Percentiles rank a stretch among this genome's conserved stretches.
phyloP scores from a whole-genome alignment of 2,329 filamentous ascomycete species.

The Fusarium sp. region DNA sequence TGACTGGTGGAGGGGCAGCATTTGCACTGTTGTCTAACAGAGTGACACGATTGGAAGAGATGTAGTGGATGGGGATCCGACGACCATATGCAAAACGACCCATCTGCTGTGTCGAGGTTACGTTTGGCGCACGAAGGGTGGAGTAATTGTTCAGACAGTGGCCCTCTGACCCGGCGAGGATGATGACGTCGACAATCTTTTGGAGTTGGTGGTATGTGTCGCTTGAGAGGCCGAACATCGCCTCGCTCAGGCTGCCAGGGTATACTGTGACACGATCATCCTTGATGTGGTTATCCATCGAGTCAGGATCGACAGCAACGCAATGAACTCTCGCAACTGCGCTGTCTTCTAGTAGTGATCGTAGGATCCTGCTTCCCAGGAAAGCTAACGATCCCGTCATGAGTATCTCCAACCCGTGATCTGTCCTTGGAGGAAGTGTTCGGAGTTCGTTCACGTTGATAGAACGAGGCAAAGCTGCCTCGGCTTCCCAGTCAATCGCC shows the following conservation, averaged over 20 bases:
- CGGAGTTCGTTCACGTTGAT: background rate
- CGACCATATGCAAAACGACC: background rate
- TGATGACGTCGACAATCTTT: background rate
- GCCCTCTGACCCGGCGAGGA: background rate
- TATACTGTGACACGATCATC: background rate
- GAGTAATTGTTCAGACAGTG: conserved; percentile 11
- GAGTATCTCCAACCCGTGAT: background rate
- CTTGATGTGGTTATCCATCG: background rate
- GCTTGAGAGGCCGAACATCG: background rate
- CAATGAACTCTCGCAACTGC: background rate
- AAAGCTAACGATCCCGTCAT: background rate
- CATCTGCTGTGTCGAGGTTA: background rate
- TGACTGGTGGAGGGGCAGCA: background rate
- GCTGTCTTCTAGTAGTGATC: background rate
- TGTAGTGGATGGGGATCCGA: background rate
- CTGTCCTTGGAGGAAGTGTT: rapidly evolving
- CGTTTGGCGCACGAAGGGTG: background rate
- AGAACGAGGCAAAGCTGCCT: background rate
- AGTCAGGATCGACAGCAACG: background rate
- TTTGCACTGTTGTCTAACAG: background rate
- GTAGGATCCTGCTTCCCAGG: background rate
- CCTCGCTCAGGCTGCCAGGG: background rate
- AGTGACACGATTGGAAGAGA: background rate
- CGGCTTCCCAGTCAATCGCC: background rate
- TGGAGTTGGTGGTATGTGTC: background rate